Conservation (phyloP, 345 rosid genomes). For the Cardamine occulta region DNA sequence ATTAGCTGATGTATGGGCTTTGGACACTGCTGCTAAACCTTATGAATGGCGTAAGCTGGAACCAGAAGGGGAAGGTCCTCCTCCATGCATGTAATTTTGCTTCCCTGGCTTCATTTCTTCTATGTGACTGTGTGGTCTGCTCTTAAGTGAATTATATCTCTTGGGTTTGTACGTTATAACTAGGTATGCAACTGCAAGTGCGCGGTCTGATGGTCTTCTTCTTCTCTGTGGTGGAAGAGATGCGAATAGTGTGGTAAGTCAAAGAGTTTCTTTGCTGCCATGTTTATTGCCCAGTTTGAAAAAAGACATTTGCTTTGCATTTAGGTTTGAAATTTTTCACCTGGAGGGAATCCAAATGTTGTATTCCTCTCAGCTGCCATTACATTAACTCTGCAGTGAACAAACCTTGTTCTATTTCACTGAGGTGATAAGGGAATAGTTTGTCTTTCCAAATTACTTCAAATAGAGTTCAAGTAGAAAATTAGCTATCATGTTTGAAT, state of each 20-base stretch:
- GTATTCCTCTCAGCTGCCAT: constrained; percentile 5
- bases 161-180: constrained; percentile 29
- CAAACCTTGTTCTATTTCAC: not conserved
- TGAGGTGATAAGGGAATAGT: constrained; percentile 16
- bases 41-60: constrained; percentile 99
- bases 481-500: constrained; percentile 8
- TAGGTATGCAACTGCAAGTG: constrained; percentile 99
- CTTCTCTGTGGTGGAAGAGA: constrained; percentile 99
- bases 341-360: constrained; percentile 1
- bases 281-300: constrained; percentile 12
- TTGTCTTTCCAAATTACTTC: not conserved
- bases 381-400: not conserved
- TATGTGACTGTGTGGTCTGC: constrained; percentile 8
- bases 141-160: constrained; percentile 9
- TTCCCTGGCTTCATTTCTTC: constrained; percentile 12
- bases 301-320: constrained; percentile 9
- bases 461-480: not conserved
- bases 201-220: constrained; percentile 99
- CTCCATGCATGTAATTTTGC: constrained; percentile 92
- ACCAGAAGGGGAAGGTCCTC: constrained; percentile 99
- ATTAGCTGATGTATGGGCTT: constrained; percentile 99
- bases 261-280: not conserved
- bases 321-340: constrained; percentile 1
- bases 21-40: constrained; percentile 99
- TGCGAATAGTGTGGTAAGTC: constrained; percentile 90